These are phyloP conservation scores for Daldinia concentrica DNA, from an alignment of 495 filamentous ascomycete genomes.

Conservation along the genomic window DNA sequence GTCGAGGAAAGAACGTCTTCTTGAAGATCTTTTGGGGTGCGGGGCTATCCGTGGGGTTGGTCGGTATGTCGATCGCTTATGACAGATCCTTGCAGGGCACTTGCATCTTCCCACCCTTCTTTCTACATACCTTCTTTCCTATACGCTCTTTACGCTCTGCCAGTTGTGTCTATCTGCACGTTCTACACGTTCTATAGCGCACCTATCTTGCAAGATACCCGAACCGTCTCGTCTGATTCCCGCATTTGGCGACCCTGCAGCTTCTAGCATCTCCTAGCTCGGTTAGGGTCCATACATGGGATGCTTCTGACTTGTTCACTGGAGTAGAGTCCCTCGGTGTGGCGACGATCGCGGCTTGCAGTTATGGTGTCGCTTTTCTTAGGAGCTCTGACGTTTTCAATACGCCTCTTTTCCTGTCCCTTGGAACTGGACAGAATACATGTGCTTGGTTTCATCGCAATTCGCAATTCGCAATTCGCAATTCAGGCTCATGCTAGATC, in stretches of 20 bases:
- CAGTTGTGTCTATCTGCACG: background rate
- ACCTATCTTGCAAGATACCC: constrained; percentile 17
- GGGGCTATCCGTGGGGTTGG: constrained; percentile 46
- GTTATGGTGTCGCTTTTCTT: constrained; percentile 14
- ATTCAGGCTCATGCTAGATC: constrained; percentile 25
- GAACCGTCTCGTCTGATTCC: constrained; percentile 28
- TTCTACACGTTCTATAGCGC: constrained; percentile 3
- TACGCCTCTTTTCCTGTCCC: constrained; percentile 30
- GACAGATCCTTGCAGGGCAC: constrained; percentile 32
- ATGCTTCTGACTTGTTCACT: background rate
- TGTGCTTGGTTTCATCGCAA: constrained; percentile 12
- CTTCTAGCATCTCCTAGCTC: constrained; percentile 6
- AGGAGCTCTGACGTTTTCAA: constrained; percentile 35
- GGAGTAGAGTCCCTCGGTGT: constrained; percentile 15
- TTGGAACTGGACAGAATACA: constrained; percentile 16
- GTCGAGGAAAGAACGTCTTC: constrained; percentile 28
- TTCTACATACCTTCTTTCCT: background rate
- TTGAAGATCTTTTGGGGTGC: constrained; percentile 45
- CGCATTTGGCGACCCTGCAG: constrained; percentile 22
- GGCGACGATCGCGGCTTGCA: constrained; percentile 14
- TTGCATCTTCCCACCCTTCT: constrained; percentile 12
- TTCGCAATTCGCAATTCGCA: constrained; percentile 18
- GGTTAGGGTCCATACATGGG: background rate
- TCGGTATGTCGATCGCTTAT: constrained; percentile 34
- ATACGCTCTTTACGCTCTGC: background rate